These are phyloP conservation scores for Leishmania mexicana DNA, from an alignment of 208 protist genomes.

Conservation along the genomic window DNA sequence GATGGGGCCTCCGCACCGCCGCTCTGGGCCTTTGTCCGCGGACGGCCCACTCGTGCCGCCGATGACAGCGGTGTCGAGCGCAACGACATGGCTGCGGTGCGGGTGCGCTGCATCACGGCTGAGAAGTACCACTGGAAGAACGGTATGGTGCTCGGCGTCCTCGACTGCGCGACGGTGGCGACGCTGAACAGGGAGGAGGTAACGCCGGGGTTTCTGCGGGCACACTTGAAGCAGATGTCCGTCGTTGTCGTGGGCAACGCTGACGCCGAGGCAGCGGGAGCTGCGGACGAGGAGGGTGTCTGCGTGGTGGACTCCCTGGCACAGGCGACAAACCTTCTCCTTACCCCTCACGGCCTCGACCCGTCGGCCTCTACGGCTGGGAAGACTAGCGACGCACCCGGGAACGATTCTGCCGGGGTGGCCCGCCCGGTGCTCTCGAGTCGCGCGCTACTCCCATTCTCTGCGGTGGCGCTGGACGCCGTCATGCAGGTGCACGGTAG, in stretches of 20 bases:
- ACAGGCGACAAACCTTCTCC: slow-evolving; percentile 69
- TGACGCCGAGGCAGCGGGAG: slow-evolving; percentile 13
- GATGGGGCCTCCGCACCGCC: slow-evolving; percentile 7
- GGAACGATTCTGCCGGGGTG: background rate
- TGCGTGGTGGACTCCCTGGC: slow-evolving; percentile 29
- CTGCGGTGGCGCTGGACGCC: slow-evolving; percentile 28
- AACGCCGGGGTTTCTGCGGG: slow-evolving; percentile 72
- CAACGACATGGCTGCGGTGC: slow-evolving; percentile 1
- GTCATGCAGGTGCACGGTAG: slow-evolving; percentile 60
- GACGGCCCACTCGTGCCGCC: slow-evolving; percentile 16
- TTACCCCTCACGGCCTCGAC: slow-evolving; percentile 44
- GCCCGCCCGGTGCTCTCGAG: background rate
- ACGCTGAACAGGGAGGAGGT: slow-evolving; percentile 54
- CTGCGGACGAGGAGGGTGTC: slow-evolving; percentile 12
- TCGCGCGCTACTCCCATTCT: background rate
- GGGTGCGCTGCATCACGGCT: slow-evolving; percentile 34
- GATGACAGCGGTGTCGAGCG: slow-evolving; percentile 3
- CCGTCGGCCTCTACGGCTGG: background rate
- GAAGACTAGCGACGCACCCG: background rate
- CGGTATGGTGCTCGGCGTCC: slow-evolving; percentile 45
- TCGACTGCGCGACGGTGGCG: slow-evolving; percentile 61
- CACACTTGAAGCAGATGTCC: slow-evolving; percentile 37
- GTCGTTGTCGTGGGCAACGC: slow-evolving; percentile 32
- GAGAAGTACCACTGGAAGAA: slow-evolving; percentile 49
- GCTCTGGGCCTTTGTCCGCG: slow-evolving; percentile 67